phyloP scores from a whole-genome alignment of 148 eudicot genomes.

The Nyssa sinensis region DNA sequence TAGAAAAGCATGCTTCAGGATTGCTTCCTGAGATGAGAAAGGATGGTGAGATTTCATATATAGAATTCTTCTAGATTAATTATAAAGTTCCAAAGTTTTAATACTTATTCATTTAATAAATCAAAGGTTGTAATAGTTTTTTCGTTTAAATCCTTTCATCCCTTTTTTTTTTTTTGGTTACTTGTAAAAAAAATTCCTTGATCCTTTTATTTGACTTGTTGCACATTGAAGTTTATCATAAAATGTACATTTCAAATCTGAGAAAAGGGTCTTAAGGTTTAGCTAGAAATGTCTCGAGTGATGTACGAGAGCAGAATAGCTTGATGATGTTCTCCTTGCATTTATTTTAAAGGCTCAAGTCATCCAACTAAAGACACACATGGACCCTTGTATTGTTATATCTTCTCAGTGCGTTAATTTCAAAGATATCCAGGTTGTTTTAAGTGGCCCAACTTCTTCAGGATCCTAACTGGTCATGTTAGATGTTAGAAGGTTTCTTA shows the following conservation, averaged over 20 bases:
- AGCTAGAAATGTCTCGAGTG: no score
- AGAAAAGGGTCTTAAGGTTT: not conserved
- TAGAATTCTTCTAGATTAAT: not conserved
- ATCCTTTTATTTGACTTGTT: not conserved
- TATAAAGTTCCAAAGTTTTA: not conserved
- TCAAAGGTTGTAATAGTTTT: no score
- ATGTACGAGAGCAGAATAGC: not conserved
- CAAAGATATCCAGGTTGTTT: not conserved
- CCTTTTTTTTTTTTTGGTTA: not conserved
- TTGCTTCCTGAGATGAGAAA: slow-evolving; percentile 90
- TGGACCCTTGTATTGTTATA: not conserved
- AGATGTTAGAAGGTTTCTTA: no score
- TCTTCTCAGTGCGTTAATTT: not conserved
- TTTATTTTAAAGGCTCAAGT: not conserved
- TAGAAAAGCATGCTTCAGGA: slow-evolving; percentile 73
- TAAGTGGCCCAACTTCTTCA: not conserved
- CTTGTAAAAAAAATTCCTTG: not conserved
- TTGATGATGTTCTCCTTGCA: not conserved
- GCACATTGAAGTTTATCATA: not conserved
- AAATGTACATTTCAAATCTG: not conserved
- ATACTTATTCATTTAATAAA: no score
- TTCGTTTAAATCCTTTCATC: not conserved
- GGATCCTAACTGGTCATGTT: not conserved
- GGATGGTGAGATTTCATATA: slow-evolving; percentile 60
- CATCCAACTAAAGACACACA: not conserved